Base-by-base conservation (phyloP, 148 eudicot genomes). In the Heliosperma pusillum region DNA sequence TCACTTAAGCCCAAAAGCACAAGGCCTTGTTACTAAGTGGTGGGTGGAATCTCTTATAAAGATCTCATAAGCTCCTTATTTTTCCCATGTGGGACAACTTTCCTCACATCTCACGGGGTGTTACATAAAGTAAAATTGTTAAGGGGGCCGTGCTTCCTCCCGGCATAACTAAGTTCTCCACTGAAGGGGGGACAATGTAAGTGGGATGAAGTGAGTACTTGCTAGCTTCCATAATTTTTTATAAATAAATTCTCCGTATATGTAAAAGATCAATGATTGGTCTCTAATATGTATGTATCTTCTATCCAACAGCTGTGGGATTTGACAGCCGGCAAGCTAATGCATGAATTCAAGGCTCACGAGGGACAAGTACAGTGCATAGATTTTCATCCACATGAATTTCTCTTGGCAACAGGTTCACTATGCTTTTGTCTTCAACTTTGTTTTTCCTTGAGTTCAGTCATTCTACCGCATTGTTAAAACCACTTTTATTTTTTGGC, bases 331-430 rank as follows among this genome's bases (percentile, higher is more conserved):
- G 98, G 98, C 75, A 95, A 95, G 88, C 81, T 95, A 72, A 77
- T 95, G 82, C 98, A 95, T 83, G 98, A 95, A 47, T 92, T 95
- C 83, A 95, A 92, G 82, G 75, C 86, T 83, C 97, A 95, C 50
- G 98, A 95, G 80, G 98, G 97, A 71, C 96, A 92, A 81, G 76
- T 95, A 79, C 97, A 90, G 36, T 92, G 97, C 86, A 95, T 95
- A 79, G 97, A 92, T 81, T 95, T 95, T 70, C 98, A 95, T 88
- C 98, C 98, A 17, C 89, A 95, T 65, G 98, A 95, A 81, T 95
- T 92, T 79, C 86, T 95, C 73, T 87, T 95, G 88, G 98, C 98
- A 71, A 94, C 98, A 94, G 98, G 98, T 91, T 78, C 55, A 45
- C 29, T 73, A 17, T 76, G 66, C 60, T 73, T 75, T 33, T 19